phyloP scores from a whole-genome alignment of 2,329 filamentous ascomycete species.

The Thelonectria rubi region DNA sequence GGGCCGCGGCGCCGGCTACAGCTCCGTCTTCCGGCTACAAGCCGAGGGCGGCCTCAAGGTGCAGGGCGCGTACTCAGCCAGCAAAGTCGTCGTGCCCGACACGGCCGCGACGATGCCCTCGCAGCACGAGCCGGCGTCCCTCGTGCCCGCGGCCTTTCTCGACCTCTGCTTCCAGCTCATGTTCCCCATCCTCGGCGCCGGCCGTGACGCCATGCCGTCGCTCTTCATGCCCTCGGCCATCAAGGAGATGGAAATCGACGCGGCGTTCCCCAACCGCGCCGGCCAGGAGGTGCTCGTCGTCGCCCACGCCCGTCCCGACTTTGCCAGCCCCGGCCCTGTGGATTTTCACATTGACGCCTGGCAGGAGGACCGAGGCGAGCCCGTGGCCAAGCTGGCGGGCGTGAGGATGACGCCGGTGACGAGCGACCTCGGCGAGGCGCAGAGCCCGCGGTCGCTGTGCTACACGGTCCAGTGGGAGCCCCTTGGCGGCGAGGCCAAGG shows the following conservation, averaged over 20 bases:
- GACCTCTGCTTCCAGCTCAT: slow-evolving; percentile 56
- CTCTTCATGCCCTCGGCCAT: slow-evolving; percentile 51
- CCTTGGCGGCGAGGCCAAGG: slow-evolving; percentile 29
- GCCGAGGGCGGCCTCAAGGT: slow-evolving; percentile 23
- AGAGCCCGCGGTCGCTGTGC: slow-evolving; percentile 47
- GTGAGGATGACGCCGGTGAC: slow-evolving; percentile 54
- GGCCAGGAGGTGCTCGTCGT: slow-evolving; percentile 44
- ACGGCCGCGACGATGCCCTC: slow-evolving; percentile 57
- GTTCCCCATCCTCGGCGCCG: slow-evolving; percentile 51
- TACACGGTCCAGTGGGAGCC: slow-evolving; percentile 58
- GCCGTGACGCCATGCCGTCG: slow-evolving; percentile 40
- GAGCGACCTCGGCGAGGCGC: slow-evolving; percentile 41
- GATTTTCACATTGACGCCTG: slow-evolving; percentile 50
- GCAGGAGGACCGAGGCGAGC: slow-evolving; percentile 35
- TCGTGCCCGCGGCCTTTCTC: slow-evolving; percentile 57
- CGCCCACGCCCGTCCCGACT: slow-evolving; percentile 39
- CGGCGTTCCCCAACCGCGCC: slow-evolving; percentile 34
- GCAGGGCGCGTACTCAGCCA: slow-evolving; percentile 28
- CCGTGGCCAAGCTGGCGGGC: slow-evolving; percentile 49
- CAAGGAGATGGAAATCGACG: slow-evolving; percentile 44
- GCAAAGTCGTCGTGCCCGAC: slow-evolving; percentile 52
- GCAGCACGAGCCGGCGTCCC: slow-evolving; percentile 52
- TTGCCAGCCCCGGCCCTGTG: slow-evolving; percentile 39
- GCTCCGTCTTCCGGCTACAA: slow-evolving; percentile 36
- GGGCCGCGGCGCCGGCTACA: slow-evolving; percentile 39